Evolutionary conservation across 2,329 filamentous ascomycete genomes (phyloP).

Genomic region (Sporothrix inflata): DNA sequence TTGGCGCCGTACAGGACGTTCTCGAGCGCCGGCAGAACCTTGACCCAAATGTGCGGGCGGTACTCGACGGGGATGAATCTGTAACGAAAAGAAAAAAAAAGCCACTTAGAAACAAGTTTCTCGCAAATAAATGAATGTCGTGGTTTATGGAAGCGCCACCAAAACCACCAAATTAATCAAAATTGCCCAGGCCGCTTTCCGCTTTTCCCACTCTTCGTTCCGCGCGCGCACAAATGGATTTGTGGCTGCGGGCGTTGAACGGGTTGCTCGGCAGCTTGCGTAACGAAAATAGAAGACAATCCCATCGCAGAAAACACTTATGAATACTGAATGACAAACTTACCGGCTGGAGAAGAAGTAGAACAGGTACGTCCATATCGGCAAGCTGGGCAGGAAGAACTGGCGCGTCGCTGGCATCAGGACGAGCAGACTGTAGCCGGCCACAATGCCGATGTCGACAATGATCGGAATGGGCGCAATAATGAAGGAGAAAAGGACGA

Average conservation of each 20-base stretch:
- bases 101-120: slow-evolving; percentile 6
- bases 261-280: slow-evolving; percentile 18
- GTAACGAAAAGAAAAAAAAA: slow-evolving; percentile 10
- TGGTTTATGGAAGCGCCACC: neutral
- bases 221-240: neutral
- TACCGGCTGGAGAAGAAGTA: slow-evolving; percentile 95
- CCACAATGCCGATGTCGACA: slow-evolving; percentile 73
- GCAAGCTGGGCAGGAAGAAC: slow-evolving; percentile 85
- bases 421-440: slow-evolving; percentile 69
- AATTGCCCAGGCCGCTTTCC: neutral
- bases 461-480: slow-evolving; percentile 81
- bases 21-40: slow-evolving; percentile 89
- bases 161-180: neutral
- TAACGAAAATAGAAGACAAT: neutral
- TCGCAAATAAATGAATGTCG: neutral
- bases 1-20: slow-evolving; percentile 97
- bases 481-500: slow-evolving; percentile 81
- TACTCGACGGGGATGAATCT: slow-evolving; percentile 90
- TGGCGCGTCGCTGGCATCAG: slow-evolving; percentile 84
- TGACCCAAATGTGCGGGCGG: slow-evolving; percentile 92
- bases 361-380: slow-evolving; percentile 83
- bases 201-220: neutral
- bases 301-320: neutral
- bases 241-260: slow-evolving; percentile 4
- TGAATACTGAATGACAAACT: slow-evolving; percentile 42